Evolutionary conservation across 768 basidiomycete species (phyloP), one percentile per base, ranked within the genome.

Genomic region (Tricholoma sp.): DNA sequence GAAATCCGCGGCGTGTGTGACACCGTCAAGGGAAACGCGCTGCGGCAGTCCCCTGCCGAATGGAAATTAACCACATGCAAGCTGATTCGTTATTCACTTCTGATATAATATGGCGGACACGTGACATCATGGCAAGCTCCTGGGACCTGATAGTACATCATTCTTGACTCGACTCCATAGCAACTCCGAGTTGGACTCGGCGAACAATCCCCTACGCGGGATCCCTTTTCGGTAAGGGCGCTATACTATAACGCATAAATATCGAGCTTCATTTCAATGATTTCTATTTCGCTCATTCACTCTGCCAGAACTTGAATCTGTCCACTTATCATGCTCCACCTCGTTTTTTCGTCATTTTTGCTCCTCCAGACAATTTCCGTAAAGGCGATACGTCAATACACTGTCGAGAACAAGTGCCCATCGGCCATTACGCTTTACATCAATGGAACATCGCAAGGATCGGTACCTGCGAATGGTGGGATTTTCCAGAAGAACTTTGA

Each of bases 371-470:
- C 18, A 9, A 21, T 43, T 7, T 18, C 10, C 3, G 41, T 43
- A 11, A 41, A 45, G n/a, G 53, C 52, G 18, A 32, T n/a, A 4
- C 59, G 55, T 27, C 22, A 52, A 11, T 65, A 64, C 43, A 57
- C 53, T 52, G 63, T 69, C 49, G 51, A 66, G 54, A 70, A 70
- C 56, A 67, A 66, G 51, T 70, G 67, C 41, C 66, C 67, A 6
- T 55, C 64, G 35, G 21, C 55, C 21, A 59, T 65, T 43, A 64
- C 57, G 21, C 56, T 67, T 7, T 66, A 57, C 49, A 66, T 69
- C 59, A 69, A 66, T 45, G 69, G 69, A 1, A 50, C 61, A 7
- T 47, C 43, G 4, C 58, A 64, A 34, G 65, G 64, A 9, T 52
- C 57, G 12, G 57, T 69, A 3, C 39, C 59, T 10, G 59, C 65